These are phyloP conservation scores for Diaporthe nobilis DNA, from an alignment of 2,329 filamentous ascomycete species.

Conservation along the genomic window DNA sequence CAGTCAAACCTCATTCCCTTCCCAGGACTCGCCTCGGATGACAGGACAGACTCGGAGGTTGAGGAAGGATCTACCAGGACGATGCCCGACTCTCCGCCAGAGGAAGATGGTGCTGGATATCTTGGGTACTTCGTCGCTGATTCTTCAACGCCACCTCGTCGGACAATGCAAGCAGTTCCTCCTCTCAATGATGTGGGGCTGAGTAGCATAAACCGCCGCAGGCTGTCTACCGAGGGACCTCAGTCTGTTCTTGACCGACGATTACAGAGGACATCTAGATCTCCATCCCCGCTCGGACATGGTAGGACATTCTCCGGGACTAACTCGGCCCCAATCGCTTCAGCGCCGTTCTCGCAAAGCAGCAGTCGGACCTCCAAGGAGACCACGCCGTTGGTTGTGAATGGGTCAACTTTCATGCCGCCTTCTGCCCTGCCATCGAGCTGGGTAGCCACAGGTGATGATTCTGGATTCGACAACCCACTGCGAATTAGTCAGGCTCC, in stretches of 20 bases:
- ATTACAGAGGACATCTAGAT: conserved; percentile 67
- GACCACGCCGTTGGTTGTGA: conserved; percentile 57
- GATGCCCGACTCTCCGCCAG: conserved; percentile 60
- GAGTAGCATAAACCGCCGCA: conserved; percentile 57
- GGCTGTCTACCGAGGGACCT: conserved; percentile 67
- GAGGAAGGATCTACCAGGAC: conserved; percentile 60
- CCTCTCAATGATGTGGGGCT: conserved; percentile 64
- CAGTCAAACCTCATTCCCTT: conserved; percentile 65
- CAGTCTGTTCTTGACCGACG: conserved; percentile 68
- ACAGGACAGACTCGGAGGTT: conserved; percentile 59
- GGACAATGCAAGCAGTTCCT: conserved; percentile 55
- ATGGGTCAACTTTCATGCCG: conserved; percentile 55
- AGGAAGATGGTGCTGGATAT: conserved; percentile 60
- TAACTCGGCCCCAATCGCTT: conserved; percentile 56
- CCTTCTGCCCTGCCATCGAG: conserved; percentile 46
- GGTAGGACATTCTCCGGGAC: conserved; percentile 60
- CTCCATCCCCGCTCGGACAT: conserved; percentile 69
- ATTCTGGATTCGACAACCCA: conserved; percentile 53
- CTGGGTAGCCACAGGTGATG: conserved; percentile 50
- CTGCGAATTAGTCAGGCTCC: conserved; percentile 54
- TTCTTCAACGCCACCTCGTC: conserved; percentile 47
- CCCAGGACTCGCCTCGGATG: conserved; percentile 71
- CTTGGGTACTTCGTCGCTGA: conserved; percentile 56
- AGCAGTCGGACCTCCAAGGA: conserved; percentile 52
- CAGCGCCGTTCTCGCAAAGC: conserved; percentile 54